Evolutionary conservation across 1,139 yeast species (phyloP).

Genomic region (Magnusiomyces fungicola): DNA sequence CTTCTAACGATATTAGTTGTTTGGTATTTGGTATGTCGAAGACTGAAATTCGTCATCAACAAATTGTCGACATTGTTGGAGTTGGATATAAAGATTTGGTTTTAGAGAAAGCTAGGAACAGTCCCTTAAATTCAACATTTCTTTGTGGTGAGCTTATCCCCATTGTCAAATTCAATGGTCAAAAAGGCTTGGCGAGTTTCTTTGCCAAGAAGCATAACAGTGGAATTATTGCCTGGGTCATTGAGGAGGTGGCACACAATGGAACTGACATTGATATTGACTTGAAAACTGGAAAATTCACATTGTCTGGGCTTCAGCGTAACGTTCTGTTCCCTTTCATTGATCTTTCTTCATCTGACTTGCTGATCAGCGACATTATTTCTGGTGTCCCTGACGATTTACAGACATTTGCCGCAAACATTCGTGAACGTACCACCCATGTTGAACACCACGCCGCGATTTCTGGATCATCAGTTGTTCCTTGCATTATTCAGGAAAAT

Average conservation of each 20-base stretch:
- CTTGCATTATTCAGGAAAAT: constrained; percentile 10
- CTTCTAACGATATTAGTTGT: constrained; percentile 87
- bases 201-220: constrained; percentile 68
- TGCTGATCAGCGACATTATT: constrained; percentile 15
- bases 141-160: constrained; percentile 53
- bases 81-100: constrained; percentile 44
- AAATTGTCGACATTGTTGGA: constrained; percentile 70
- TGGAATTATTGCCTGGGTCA: constrained; percentile 68
- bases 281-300: constrained; percentile 21
- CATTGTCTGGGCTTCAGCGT: constrained; percentile 19
- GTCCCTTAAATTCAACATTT: constrained; percentile 32
- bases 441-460: constrained; percentile 14
- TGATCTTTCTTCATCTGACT: constrained; percentile 7
- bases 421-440: constrained; percentile 7
- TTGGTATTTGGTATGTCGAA: constrained; percentile 77
- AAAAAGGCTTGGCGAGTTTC: constrained; percentile 36
- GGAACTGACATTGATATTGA: constrained; percentile 55
- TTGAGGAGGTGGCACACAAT: constrained; percentile 83
- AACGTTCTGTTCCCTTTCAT: constrained; percentile 17
- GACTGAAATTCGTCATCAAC: constrained; percentile 51
- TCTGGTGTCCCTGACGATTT: constrained; percentile 16
- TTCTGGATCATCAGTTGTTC: constrained; percentile 14
- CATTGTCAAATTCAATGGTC: constrained; percentile 39
- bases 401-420: constrained; percentile 4
- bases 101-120: constrained; percentile 3